phyloP scores from a whole-genome alignment of 331 rosid species.

The Pyracantha coccinea region DNA sequence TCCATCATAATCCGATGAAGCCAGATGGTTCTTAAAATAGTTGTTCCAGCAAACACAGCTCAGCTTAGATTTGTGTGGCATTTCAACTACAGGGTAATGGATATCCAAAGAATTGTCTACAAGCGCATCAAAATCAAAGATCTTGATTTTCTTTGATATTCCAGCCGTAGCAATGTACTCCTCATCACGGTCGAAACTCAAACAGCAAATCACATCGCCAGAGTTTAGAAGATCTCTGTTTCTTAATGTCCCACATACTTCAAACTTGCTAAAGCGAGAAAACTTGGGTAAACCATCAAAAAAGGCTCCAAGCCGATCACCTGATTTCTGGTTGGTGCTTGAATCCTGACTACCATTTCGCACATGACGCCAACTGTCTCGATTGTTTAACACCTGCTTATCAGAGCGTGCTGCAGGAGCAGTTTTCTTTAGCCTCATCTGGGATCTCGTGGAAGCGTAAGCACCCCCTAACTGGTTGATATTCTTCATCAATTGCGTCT shows the following conservation, averaged over 20 bases:
- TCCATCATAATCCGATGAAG: conserved; percentile 71
- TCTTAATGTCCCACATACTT: conserved; percentile 51
- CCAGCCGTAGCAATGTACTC: conserved; percentile 66
- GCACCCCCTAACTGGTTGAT: conserved; percentile 41
- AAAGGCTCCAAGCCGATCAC: conserved; percentile 41
- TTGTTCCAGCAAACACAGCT: conserved; percentile 66
- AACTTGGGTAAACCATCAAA: conserved; percentile 62
- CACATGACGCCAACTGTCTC: conserved; percentile 16
- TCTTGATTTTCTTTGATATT: conserved; percentile 63
- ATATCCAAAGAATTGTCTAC: conserved; percentile 35
- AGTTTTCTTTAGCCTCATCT: conserved; percentile 19
- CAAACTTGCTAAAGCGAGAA: conserved; percentile 45
- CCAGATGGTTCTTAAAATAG: conserved; percentile 52
- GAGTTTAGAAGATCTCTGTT: conserved; percentile 52
- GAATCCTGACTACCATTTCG: conserved; percentile 25
- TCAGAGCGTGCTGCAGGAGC: conserved; percentile 21
- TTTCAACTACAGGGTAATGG: conserved; percentile 66
- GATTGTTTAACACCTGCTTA: conserved; percentile 35
- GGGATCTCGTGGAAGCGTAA: conserved; percentile 45
- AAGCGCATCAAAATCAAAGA: conserved; percentile 45
- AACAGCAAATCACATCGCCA: conserved; percentile 58
- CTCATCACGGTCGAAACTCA: conserved; percentile 64
- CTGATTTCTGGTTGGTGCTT: conserved; percentile 21
- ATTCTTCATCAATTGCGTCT: conserved; percentile 29
- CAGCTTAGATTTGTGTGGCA: conserved; percentile 56